A percentile compares a stretch with the other conserved stretches of the same genome.
These are phyloP conservation scores for Melampsora americana DNA, from an alignment of 1,284 basidiomycete genomes.

Conservation along the genomic window DNA sequence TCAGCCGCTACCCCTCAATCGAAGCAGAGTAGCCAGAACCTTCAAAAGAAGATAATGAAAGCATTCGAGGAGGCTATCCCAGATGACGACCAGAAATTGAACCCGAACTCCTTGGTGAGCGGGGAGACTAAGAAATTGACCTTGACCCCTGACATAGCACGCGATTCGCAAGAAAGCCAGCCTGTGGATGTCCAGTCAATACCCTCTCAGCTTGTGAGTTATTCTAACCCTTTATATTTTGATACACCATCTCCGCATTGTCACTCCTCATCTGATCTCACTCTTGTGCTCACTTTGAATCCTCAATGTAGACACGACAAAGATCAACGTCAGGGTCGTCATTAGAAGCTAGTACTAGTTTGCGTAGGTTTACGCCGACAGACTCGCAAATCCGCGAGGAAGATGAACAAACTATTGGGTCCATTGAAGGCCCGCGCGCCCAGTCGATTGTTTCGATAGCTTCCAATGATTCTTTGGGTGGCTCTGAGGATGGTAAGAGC, in stretches of 20 bases:
- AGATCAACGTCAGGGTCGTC: constrained; percentile 27
- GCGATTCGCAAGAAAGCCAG: constrained; percentile 12
- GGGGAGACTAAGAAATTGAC: constrained; percentile 44
- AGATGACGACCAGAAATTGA: constrained; percentile 2
- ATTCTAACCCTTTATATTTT: not conserved
- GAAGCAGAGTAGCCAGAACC: not conserved
- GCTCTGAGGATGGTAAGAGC: constrained; percentile 26
- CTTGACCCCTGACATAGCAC: constrained; percentile 38
- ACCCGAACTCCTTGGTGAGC: constrained; percentile 2
- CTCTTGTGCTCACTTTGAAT: not conserved
- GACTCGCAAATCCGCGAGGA: not conserved
- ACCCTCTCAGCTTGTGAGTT: constrained; percentile 16
- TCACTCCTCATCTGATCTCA: not conserved
- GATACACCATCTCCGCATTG: too few species aligned
- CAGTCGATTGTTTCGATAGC: constrained; percentile 29
- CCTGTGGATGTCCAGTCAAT: constrained; percentile 1
- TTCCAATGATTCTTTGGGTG: constrained; percentile 11
- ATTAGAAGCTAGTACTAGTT: not conserved
- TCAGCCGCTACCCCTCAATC: constrained; percentile 7
- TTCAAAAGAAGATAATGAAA: not conserved
- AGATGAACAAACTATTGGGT: constrained; percentile 16
- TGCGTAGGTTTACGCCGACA: not conserved
- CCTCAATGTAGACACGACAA: constrained; percentile 17
- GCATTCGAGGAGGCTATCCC: not conserved
- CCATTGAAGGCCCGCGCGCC: constrained; percentile 21